Evolutionary conservation across 1,284 basidiomycete genomes (phyloP), one percentile per base, ranked within the genome.

Genomic region (Phaffia rhodozyma): DNA sequence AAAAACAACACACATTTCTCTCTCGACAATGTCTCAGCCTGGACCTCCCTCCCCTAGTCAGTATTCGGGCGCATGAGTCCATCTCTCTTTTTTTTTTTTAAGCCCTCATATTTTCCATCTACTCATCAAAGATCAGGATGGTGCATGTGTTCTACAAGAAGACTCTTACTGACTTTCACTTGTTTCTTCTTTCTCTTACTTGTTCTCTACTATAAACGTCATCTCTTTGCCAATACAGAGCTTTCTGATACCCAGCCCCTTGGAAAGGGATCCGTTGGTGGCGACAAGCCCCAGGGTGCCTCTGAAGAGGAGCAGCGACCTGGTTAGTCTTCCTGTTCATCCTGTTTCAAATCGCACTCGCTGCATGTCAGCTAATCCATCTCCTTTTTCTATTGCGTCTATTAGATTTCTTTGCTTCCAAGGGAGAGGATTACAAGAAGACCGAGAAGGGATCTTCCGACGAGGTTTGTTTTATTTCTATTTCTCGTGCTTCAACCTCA

Each of bases 351-450:
- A 11, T 6, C 32, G 27, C 27, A 38, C 30, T 20, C 60, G 9
- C 29, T n/a, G 1, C 29, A 30, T 5, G 29, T 27, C 38, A n/a
- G 13, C 13, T 21, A 5, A 18, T 20, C 9, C 34, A 2, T 18
- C 48, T n/a, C 5, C 16, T 47, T 21, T 23, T 21, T 29, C 18
- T 27, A 7, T 21, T 43, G 48, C 25, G 29, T 55, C 21, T 21
- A 23, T 29, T 18, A 61, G 60, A 64, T 30, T 64, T 64, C 58
- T 60, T 55, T 5, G 62, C 56, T 29, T 53, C 53, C 48, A 58
- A 63, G 62, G 62, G 62, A 23, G 57, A 63, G 52, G 57, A 64
- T 58, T 64, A 64, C 58, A 49, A 64, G 43, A 53, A 58, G n/a
- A 51, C 30, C 25, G 18, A 54, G 53, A n/a, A 48, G 50, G 53